A percentile compares a stretch with the other conserved stretches of the same genome.
Evolutionary conservation across 2,329 filamentous ascomycete species (phyloP).

Genomic region (Colletotrichum kahawae): DNA sequence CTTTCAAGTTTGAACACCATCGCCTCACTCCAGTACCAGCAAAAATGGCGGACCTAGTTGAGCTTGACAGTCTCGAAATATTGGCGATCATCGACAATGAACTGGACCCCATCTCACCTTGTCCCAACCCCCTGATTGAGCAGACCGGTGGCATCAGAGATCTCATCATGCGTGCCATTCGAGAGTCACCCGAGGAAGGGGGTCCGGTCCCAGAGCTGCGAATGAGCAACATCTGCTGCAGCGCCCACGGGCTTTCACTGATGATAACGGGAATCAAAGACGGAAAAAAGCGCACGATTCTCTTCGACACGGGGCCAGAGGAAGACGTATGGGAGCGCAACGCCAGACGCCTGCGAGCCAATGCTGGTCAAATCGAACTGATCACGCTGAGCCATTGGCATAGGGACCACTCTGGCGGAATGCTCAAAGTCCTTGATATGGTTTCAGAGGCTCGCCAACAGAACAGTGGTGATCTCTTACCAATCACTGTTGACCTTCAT

Average conservation of each 20-base stretch:
- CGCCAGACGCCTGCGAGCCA: conserved; percentile 39
- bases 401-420: conserved; percentile 58
- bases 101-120: conserved; percentile 55
- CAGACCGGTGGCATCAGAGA: conserved; percentile 46
- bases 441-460: conserved; percentile 41
- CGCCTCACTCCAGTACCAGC: background rate
- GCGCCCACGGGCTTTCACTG: conserved; percentile 58
- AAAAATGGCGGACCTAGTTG: conserved; percentile 3
- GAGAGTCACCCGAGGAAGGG: conserved; percentile 38
- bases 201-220: conserved; percentile 47
- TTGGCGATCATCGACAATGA: conserved; percentile 60
- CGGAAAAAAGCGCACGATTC: conserved; percentile 46
- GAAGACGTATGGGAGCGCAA: conserved; percentile 57
- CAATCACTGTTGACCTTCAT: conserved; percentile 54
- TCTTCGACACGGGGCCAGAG: conserved; percentile 61
- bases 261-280: conserved; percentile 54
- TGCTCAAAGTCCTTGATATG: conserved; percentile 52
- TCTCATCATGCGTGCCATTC: conserved; percentile 39
- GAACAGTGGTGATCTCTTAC: background rate
- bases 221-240: conserved; percentile 57
- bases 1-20: background rate
- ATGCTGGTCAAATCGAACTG: conserved; percentile 33
- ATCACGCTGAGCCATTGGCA: conserved; percentile 60
- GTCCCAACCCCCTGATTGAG: conserved; percentile 45
- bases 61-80: conserved; percentile 45